Conservation (phyloP, 345 rosid species). For the Zanthoxylum bungeanum region DNA sequence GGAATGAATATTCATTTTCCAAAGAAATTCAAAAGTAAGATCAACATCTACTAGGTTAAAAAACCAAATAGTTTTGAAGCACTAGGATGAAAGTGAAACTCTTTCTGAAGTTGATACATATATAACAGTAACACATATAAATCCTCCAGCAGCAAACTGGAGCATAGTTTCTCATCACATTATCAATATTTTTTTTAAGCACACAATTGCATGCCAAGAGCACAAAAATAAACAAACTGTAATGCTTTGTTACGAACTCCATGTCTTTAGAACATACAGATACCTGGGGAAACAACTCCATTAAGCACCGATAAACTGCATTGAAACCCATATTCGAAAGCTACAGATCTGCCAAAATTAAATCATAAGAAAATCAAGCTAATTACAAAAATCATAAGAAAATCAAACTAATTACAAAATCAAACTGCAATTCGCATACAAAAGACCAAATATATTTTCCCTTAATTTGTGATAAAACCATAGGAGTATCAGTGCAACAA, state of each 20-base stretch:
- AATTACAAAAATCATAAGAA: not conserved
- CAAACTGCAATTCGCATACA: not conserved
- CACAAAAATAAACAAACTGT: not conserved
- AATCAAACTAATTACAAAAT: not conserved
- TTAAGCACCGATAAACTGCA: conserved; percentile 48
- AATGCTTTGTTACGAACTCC: not conserved
- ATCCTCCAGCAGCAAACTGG: no score
- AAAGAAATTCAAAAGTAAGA: not conserved
- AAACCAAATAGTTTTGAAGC: not conserved
- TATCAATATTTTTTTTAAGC: no score
- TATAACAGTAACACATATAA: not conserved
- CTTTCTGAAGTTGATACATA: not conserved
- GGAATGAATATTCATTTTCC: not conserved
- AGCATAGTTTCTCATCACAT: no score
- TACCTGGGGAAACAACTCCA: conserved; percentile 81
- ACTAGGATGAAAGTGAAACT: not conserved
- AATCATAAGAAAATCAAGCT: not conserved
- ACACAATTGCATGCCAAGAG: not conserved
- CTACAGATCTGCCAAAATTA: conserved; percentile 18
- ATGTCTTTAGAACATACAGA: not conserved
- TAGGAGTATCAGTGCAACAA: not conserved
- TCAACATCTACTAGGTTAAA: not conserved
- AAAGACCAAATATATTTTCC: no score
- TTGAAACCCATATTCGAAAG: conserved; percentile 49
- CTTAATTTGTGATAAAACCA: no score